phyloP scores from a whole-genome alignment of 192 early-diverging fungal species.

The Rhizoclosmatium globosum region DNA sequence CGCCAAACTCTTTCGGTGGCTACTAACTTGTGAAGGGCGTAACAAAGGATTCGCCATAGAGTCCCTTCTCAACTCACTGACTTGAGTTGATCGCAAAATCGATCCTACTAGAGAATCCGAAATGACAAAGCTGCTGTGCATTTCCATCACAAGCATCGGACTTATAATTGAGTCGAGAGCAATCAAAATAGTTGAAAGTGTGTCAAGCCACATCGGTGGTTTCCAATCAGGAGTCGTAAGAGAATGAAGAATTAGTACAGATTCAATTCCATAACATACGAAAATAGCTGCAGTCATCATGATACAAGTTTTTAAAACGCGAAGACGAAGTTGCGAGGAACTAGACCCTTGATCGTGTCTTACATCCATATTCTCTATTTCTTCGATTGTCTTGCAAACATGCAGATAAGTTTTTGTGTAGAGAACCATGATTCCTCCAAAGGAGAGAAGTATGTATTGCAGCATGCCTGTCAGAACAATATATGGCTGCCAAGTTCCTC shows the following conservation, averaged over 20 bases:
- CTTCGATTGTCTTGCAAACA: neutral
- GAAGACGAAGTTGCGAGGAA: neutral
- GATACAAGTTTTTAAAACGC: neutral
- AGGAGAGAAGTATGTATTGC: neutral
- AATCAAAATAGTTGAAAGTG: too few species aligned
- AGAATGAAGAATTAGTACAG: neutral
- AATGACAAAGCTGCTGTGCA: too few species aligned
- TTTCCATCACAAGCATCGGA: too few species aligned
- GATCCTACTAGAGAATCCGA: too few species aligned
- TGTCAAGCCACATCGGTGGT: too few species aligned
- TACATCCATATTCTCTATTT: neutral
- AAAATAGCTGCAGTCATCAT: neutral
- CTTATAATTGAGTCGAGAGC: too few species aligned
- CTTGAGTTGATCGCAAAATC: too few species aligned
- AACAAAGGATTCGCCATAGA: too few species aligned
- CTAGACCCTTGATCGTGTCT: neutral
- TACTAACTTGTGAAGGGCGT: too few species aligned
- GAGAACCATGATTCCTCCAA: neutral
- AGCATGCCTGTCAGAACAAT: neutral
- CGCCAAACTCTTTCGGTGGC: too few species aligned
- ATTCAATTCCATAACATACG: neutral
- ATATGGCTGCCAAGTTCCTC: neutral
- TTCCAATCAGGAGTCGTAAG: neutral
- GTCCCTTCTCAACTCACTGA: too few species aligned
- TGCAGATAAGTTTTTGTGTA: neutral